Evolutionary conservation across 495 filamentous ascomycete genomes (phyloP), one percentile per base, ranked within the genome.

Genomic region (Collariella sp.): DNA sequence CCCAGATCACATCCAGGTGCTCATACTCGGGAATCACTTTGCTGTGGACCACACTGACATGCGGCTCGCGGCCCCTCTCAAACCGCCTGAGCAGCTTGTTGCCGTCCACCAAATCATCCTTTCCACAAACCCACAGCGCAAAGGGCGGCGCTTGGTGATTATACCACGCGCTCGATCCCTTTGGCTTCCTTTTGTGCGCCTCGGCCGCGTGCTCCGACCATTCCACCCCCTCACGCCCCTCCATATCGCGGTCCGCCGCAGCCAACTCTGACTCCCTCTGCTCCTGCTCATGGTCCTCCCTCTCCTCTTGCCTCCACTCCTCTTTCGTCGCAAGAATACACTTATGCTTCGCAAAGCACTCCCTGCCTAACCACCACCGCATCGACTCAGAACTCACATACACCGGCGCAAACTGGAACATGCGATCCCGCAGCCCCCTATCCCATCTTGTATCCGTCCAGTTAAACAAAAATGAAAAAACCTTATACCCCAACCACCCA

Each of bases 1-100:
- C 91, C 91, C 91, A 98, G 23, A 98, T 78, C 5, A 96, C 90
- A 71, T 98, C 91, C 23, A 98, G 75, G 67, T 98, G 91, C 70
- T 96, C 91, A 67, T 96, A 96, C 48, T 86, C 91, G 2, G 89
- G 82, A 24, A 98, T 87, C 20, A 95, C 71, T 66, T 88, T 91
- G 19, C 76, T 75, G 68, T 95, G 86, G 35, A 96, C 87, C 6
- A 98, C 68, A 34, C 72, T 69, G 2, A 94, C 89, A 66, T 89
- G 73, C 29, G 93, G 91, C 65, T 98, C 91, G 19, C 85, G 71
- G 0, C 88, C 88, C 22, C 80, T 76, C 57, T 86, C 78, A 55
- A 96, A 88, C 3, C 91, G 74, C 4, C 77, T 72, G 10, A 96
- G 70, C 20, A 98, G 71, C 53, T 81, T 79, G 20, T 75, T 70